These are phyloP conservation scores for Cercospora sesami DNA, from an alignment of 2,329 filamentous ascomycete species.

Conservation along the genomic window DNA sequence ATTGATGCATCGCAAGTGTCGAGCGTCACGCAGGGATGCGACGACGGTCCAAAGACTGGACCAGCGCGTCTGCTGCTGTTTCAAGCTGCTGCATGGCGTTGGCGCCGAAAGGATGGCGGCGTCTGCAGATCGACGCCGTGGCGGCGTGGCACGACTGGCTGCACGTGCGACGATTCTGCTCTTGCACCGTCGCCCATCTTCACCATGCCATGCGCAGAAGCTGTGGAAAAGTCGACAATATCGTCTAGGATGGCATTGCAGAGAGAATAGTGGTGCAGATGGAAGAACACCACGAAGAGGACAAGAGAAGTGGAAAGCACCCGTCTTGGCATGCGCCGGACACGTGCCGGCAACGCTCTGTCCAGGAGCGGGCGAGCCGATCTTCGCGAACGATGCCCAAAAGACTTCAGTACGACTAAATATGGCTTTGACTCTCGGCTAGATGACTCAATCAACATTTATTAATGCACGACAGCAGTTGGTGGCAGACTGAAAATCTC, in stretches of 20 bases:
- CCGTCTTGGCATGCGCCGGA: neutral
- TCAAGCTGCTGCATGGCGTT: constrained; percentile 14
- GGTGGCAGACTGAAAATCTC: neutral
- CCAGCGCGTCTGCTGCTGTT: constrained; percentile 15
- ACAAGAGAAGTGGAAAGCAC: neutral
- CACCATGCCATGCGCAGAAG: neutral
- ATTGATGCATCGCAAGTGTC: constrained; percentile 12
- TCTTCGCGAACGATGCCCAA: constrained; percentile 40
- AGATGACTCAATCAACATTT: neutral
- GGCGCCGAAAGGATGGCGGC: constrained; percentile 7
- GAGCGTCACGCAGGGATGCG: constrained; percentile 18
- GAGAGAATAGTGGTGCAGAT: neutral
- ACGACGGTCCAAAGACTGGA: constrained; percentile 14
- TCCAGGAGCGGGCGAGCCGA: constrained; percentile 53
- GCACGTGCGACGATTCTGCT: neutral
- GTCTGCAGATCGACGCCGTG: constrained; percentile 6
- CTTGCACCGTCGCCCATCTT: neutral
- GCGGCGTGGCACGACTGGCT: neutral
- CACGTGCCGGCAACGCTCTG: constrained; percentile 46
- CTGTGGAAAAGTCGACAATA: neutral
- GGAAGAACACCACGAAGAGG: neutral
- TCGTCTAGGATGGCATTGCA: neutral
- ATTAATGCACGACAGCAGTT: neutral
- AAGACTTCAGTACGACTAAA: neutral
- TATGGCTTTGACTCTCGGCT: constrained; percentile 1